Base-by-base conservation (phyloP, 768 basidiomycete genomes). In the Russula virescens region DNA sequence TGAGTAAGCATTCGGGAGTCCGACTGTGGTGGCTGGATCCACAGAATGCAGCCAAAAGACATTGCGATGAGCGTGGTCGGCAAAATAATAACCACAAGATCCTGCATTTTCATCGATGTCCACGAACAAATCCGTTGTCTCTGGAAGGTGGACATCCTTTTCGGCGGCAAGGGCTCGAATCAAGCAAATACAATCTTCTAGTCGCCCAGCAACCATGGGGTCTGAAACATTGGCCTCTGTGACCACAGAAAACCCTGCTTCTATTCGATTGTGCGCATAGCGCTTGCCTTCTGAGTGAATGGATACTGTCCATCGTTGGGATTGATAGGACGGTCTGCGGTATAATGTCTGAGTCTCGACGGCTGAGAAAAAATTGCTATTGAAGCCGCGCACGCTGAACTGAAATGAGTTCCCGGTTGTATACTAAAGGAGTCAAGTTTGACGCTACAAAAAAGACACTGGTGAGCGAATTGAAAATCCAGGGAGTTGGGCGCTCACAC, bases 231-330 rank as follows among this genome's bases (percentile, higher is more conserved):
- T 18, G 2, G 62, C 58, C 42, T 64, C 62, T 19, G 62, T 64
- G 47, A 64, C 23, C 35, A 64, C 1, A 0, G 58, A 60, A 1
- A 64, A 8, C 3, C 62, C 56, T 3, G 19, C 19, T 9, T 55
- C 47, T 3, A 10, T 28, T 9, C 7, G 18, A 18, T 31, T 38
- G 25, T 60, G 40, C 0, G 58, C 40, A 5, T 64, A 64, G 21
- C 47, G 40, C 34, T 55, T 64, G 19, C 62, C 62, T n/a, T 64
- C 62, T 11, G 62, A 52, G 4, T 64, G 62, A 43, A 49, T 1
- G 7, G 58, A 54, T 3, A 50, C 25, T 0, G 42, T 55, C 62
- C 62, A 64, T 3, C 34, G n/a, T 21, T 31, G 28, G 38, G 62
- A 35, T 35, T 23, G 47, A 28, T 64, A 64, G 2, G 58, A 54